Percentiles rank a stretch among this genome's conserved stretches.
These are phyloP conservation scores for Melaleuca quinquenervia DNA, from an alignment of 345 rosid genomes.

Conservation along the genomic window DNA sequence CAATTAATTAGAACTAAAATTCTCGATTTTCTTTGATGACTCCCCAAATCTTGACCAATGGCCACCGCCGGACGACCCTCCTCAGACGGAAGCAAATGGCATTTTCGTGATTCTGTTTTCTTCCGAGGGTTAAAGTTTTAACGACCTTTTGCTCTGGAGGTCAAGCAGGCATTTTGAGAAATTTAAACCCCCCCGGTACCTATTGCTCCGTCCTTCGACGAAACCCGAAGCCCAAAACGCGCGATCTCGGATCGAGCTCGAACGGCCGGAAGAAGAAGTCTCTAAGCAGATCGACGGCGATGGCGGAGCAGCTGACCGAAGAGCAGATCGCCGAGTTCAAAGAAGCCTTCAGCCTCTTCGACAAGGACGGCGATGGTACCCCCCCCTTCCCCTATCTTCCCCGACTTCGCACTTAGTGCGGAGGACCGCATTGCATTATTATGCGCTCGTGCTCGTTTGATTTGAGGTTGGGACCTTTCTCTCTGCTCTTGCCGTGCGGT, in stretches of 20 bases:
- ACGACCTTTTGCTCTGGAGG: background rate
- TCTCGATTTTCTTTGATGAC: no score
- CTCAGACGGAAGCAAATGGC: background rate
- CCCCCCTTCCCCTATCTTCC: background rate
- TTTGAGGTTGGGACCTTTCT: background rate
- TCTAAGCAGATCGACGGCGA: background rate
- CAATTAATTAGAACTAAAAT: background rate
- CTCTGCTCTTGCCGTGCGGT: background rate
- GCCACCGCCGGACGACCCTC: background rate
- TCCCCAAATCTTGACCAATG: background rate
- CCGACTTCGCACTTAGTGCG: background rate
- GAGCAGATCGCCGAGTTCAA: conserved; percentile 30
- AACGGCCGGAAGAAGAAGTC: no score
- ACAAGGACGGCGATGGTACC: conserved; percentile 27
- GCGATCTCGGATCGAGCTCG: background rate
- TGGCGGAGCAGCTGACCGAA: conserved; percentile 19
- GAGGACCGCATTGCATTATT: background rate
- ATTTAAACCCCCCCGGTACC: background rate
- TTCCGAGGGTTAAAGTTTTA: background rate
- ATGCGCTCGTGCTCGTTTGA: background rate
- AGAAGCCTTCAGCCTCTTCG: conserved; percentile 24
- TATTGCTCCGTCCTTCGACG: background rate
- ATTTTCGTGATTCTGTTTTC: background rate
- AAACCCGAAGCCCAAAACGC: background rate
- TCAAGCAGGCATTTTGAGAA: background rate